Evolutionary conservation across 1,284 basidiomycete species (phyloP), one percentile per base, ranked within the genome.

Genomic region (Phellopilus nigrolimitatus): DNA sequence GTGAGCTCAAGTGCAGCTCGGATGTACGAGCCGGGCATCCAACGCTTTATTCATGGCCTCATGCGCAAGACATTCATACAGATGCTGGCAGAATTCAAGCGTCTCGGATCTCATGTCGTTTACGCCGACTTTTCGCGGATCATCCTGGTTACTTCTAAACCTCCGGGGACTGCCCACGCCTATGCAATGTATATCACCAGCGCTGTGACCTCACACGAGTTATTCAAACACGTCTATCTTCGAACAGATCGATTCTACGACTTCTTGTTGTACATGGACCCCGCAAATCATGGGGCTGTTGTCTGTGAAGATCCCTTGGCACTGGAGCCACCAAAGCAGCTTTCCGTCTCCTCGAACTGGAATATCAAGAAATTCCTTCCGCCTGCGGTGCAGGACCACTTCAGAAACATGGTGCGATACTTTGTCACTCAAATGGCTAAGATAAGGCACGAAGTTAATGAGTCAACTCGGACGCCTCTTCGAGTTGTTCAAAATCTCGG

Each of bases 61-160:
- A 99, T 99, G 97, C 84, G 91, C 57, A 99, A 99, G 73, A 95
- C 91, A 0, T 95, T 99, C 66, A 88, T 98, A 39, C 97, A 99
- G 69, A 78, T 99, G 54, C 78, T 99, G 12, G 95, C 95, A 9
- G 97, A 99, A 68, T 97, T 98, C 73, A 95, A 91, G 64, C 82
- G 97, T 10, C 75, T 99, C 0, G 97, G 97, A 1, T 95, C 94
- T 0, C 84, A 90, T 53, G 86, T 99, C 49, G 82, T 99, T 22
- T 94, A 95, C 57, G 95, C 95, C n/a, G 93, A 97, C 64, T 94
- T 98, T 66, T 87, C 88, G 58, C 82, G 85, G 9, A 84, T 99
- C 54, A 78, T 97, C 54, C 80, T 99, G 22, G 84, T 95, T 3
- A 99, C 97, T 0, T 89, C 88, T 37, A 99, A 99, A 68, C 95